Evolutionary conservation across 495 filamentous ascomycete genomes (phyloP).

Genomic region (Physcia stellaris): DNA sequence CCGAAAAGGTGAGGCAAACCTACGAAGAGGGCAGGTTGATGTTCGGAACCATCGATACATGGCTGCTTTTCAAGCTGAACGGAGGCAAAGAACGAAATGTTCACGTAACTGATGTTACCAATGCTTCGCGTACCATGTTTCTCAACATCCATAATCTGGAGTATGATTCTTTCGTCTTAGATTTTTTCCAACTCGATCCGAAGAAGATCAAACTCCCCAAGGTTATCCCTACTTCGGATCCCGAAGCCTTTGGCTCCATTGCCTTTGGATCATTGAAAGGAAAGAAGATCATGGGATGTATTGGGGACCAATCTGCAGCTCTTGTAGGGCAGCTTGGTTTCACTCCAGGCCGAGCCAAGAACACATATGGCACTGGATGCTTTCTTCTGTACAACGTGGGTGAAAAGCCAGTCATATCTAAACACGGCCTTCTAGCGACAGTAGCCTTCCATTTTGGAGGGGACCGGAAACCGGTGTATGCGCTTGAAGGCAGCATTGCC

Average conservation of each 20-base stretch:
- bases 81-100: slow-evolving; percentile 57
- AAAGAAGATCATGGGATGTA: slow-evolving; percentile 68
- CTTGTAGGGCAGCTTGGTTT: slow-evolving; percentile 89
- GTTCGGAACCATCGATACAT: slow-evolving; percentile 90
- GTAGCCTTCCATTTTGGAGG: slow-evolving; percentile 74
- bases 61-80: slow-evolving; percentile 84
- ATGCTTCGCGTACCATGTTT: slow-evolving; percentile 93
- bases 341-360: slow-evolving; percentile 76
- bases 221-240: slow-evolving; percentile 76
- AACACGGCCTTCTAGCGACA: slow-evolving; percentile 75
- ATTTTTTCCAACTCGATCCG: slow-evolving; percentile 70
- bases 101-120: slow-evolving; percentile 81
- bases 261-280: slow-evolving; percentile 55
- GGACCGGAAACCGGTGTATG: slow-evolving; percentile 63
- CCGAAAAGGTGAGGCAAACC: slow-evolving; percentile 55
- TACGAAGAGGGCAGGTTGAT: slow-evolving; percentile 70
- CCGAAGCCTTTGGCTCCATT: slow-evolving; percentile 59
- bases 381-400: slow-evolving; percentile 94
- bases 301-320: slow-evolving; percentile 88
- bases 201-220: slow-evolving; percentile 66
- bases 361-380: slow-evolving; percentile 92
- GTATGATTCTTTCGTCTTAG: slow-evolving; percentile 69
- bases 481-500: slow-evolving; percentile 83
- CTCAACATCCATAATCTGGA: slow-evolving; percentile 80
- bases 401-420: slow-evolving; percentile 77